phyloP scores from a whole-genome alignment of 352 stramenopile species.

The Hyaloperonospora arabidopsidis region DNA sequence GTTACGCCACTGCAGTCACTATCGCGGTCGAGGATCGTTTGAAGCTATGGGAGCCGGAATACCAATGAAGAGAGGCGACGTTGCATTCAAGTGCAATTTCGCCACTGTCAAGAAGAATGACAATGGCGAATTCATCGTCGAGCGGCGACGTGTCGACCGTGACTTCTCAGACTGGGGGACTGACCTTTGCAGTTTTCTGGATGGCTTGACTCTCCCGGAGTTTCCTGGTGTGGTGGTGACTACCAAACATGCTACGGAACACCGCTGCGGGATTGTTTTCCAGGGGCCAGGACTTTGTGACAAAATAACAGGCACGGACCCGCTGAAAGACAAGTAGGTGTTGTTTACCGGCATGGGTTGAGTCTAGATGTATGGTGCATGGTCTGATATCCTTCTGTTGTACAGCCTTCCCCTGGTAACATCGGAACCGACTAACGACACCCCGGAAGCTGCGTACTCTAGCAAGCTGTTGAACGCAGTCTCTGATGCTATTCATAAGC shows the following conservation, averaged over 20 bases:
- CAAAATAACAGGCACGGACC: conserved; percentile 81
- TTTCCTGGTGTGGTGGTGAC: conserved; percentile 62
- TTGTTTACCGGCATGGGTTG: neutral
- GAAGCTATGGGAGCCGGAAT: conserved; percentile 83
- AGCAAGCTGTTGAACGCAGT: conserved; percentile 75
- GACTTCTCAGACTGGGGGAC: conserved; percentile 80
- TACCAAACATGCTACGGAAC: conserved; percentile 84
- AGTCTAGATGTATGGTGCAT: conserved; percentile 1
- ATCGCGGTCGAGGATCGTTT: conserved; percentile 79
- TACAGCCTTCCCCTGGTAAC: conserved; percentile 54
- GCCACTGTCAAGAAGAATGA: conserved; percentile 66
- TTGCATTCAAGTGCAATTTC: conserved; percentile 89
- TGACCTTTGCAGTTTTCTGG: conserved; percentile 70
- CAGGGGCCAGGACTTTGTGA: conserved; percentile 71
- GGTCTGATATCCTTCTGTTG: conserved; percentile 2
- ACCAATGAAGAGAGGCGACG: conserved; percentile 75
- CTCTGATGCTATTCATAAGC: conserved; percentile 55
- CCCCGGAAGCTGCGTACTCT: conserved; percentile 64
- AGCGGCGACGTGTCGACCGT: conserved; percentile 69
- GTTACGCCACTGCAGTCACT: conserved; percentile 42
- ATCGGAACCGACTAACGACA: conserved; percentile 55
- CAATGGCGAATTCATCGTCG: conserved; percentile 53
- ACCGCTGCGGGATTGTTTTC: conserved; percentile 83
- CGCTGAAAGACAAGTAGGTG: conserved; percentile 82
- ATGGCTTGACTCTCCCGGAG: conserved; percentile 46